Conservation (phyloP, 2,329 filamentous ascomycete species). For the Exophiala phaeomuriformis region DNA sequence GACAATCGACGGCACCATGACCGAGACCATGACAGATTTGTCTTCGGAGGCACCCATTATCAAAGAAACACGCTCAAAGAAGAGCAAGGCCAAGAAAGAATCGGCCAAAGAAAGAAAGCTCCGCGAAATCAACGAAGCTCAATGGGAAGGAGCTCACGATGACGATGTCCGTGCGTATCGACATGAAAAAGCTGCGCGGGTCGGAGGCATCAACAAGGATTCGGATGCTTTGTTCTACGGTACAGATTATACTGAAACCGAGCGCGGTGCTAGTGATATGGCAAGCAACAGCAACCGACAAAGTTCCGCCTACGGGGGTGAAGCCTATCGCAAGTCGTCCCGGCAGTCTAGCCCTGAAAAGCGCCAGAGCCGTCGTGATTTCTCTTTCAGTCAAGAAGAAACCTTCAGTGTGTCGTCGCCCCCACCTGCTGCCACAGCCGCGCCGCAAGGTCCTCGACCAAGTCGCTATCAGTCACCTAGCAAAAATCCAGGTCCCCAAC, state of each 20-base stretch:
- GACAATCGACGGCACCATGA: slow-evolving; percentile 35
- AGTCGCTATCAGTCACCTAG: slow-evolving; percentile 16
- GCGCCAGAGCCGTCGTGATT: slow-evolving; percentile 23
- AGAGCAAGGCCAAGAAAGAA: slow-evolving; percentile 36
- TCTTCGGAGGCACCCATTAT: slow-evolving; percentile 26
- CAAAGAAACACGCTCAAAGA: slow-evolving; percentile 35
- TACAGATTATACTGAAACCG: slow-evolving; percentile 60
- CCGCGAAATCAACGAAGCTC: slow-evolving; percentile 30
- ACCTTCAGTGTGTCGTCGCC: slow-evolving; percentile 17
- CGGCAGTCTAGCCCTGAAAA: slow-evolving; percentile 20
- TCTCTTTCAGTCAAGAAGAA: slow-evolving; percentile 24
- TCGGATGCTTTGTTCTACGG: slow-evolving; percentile 79
- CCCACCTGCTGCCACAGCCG: slow-evolving; percentile 8
- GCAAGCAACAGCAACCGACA: slow-evolving; percentile 32
- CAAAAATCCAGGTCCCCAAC: slow-evolving; percentile 16
- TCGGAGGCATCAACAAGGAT: slow-evolving; percentile 80
- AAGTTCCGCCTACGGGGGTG: not conserved
- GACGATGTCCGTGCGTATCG: slow-evolving; percentile 75
- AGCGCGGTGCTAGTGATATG: slow-evolving; percentile 35
- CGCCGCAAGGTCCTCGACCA: slow-evolving; percentile 14
- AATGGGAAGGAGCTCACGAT: slow-evolving; percentile 55
- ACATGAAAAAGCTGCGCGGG: slow-evolving; percentile 74
- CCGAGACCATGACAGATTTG: slow-evolving; percentile 34
- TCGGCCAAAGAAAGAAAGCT: slow-evolving; percentile 41
- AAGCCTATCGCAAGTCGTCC: slow-evolving; percentile 5